Evolutionary conservation across 306 rosid genomes (phyloP).

Genomic region (Malus domestica): ASM211411v1 NC_041801.1:18496001-18496500

Average conservation of each 20-base stretch:
- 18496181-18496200: slow-evolving; percentile 48
- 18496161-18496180: slow-evolving; percentile 14
- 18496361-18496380: not conserved
- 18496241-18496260: slow-evolving; percentile 37
- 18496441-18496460: slow-evolving; percentile 29
- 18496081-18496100: slow-evolving; percentile 35
- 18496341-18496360: not conserved
- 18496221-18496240: slow-evolving; percentile 2
- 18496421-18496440: slow-evolving; percentile 60
- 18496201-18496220: slow-evolving; percentile 19
- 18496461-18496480: slow-evolving; percentile 45
- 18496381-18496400: slow-evolving; percentile 79
- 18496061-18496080: slow-evolving; percentile 31
- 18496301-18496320: not conserved
- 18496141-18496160: slow-evolving; percentile 50
- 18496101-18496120: slow-evolving; percentile 66
- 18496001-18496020: not conserved
- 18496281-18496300: not conserved
- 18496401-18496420: slow-evolving; percentile 88
- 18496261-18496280: slow-evolving; percentile 43
- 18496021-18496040: not conserved
- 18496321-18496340: not conserved
- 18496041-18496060: not conserved
- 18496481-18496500: slow-evolving; percentile 89
- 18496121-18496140: slow-evolving; percentile 72